Evolutionary conservation across 139 green algal genomes (phyloP).

Genomic region (Asterochloris sp.): DNA sequence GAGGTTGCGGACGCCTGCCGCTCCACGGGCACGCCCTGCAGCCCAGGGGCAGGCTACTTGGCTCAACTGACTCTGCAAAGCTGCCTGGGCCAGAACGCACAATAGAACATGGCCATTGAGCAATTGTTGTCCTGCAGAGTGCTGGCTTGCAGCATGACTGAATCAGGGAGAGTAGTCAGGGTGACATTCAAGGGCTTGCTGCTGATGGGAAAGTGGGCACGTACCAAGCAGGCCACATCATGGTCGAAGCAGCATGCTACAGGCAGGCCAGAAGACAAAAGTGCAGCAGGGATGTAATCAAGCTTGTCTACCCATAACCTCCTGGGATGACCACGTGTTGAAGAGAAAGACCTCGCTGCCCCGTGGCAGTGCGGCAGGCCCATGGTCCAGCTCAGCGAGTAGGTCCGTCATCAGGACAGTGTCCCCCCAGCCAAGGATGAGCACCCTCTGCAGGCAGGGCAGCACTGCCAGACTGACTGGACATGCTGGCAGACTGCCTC

Average conservation of each 20-base stretch:
- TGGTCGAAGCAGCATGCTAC: too few species aligned
- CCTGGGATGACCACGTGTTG: slow-evolving; percentile 29
- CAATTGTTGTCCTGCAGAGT: too few species aligned
- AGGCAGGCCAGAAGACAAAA: too few species aligned
- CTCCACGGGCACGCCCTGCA: slow-evolving; percentile 16
- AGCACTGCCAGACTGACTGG: background rate
- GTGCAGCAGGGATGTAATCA: background rate
- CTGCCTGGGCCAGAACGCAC: too few species aligned
- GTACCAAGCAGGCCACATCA: too few species aligned
- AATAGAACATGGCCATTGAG: too few species aligned
- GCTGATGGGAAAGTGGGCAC: too few species aligned
- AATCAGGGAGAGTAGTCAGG: too few species aligned
- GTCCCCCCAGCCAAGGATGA: slow-evolving; percentile 60
- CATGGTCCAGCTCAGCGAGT: slow-evolving; percentile 60
- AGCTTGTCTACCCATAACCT: slow-evolving; percentile 13
- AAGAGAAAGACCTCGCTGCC: slow-evolving; percentile 50
- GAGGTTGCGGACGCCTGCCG: slow-evolving; percentile 21
- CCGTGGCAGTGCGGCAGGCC: slow-evolving; percentile 33
- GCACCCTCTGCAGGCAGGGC: slow-evolving; percentile 30
- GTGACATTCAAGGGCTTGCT: too few species aligned
- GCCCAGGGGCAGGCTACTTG: background rate
- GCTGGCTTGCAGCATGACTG: too few species aligned
- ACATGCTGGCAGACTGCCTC: too few species aligned
- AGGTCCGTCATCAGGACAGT: slow-evolving; percentile 47
- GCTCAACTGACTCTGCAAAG: background rate